These are phyloP conservation scores for Neonectria magnoliae DNA, from an alignment of 2,329 filamentous ascomycete genomes.

Conservation along the genomic window DNA sequence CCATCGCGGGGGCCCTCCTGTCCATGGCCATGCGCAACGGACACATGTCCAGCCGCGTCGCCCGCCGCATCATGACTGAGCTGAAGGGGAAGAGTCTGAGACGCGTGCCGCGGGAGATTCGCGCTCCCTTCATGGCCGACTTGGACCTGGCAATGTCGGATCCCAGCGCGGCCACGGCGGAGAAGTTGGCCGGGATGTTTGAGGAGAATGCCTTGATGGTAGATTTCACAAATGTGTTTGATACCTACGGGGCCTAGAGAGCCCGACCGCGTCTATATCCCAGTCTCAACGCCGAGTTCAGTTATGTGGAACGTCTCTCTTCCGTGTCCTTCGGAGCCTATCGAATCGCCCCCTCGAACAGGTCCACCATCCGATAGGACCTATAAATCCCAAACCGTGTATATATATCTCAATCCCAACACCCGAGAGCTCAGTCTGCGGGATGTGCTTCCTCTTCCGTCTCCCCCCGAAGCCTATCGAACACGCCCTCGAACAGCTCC, in stretches of 20 bases:
- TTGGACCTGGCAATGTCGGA: constrained; percentile 49
- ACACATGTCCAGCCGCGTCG: constrained; percentile 41
- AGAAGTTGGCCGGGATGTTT: constrained; percentile 48
- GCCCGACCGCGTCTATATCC: neutral
- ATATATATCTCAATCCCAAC: neutral
- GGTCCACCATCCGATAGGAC: too few species aligned
- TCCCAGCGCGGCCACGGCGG: constrained; percentile 46
- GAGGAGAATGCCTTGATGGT: constrained; percentile 47
- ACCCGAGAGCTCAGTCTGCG: neutral
- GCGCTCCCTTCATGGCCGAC: constrained; percentile 51
- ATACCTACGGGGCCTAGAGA: neutral
- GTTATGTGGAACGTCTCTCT: neutral
- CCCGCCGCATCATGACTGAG: constrained; percentile 44
- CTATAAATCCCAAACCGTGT: neutral
- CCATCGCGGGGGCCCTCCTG: constrained; percentile 48
- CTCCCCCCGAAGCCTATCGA: constrained; percentile 62
- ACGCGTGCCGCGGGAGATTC: constrained; percentile 37
- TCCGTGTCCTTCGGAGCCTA: neutral
- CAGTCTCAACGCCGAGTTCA: neutral
- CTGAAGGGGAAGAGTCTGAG: constrained; percentile 41
- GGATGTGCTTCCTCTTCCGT: neutral
- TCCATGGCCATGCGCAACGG: constrained; percentile 49
- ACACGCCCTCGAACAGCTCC: constrained; percentile 71
- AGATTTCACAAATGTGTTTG: constrained; percentile 43
- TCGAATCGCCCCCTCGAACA: neutral